These are phyloP conservation scores for Starmerella potacharoeniae DNA, from an alignment of 805 yeast genomes.

Conservation along the genomic window DNA sequence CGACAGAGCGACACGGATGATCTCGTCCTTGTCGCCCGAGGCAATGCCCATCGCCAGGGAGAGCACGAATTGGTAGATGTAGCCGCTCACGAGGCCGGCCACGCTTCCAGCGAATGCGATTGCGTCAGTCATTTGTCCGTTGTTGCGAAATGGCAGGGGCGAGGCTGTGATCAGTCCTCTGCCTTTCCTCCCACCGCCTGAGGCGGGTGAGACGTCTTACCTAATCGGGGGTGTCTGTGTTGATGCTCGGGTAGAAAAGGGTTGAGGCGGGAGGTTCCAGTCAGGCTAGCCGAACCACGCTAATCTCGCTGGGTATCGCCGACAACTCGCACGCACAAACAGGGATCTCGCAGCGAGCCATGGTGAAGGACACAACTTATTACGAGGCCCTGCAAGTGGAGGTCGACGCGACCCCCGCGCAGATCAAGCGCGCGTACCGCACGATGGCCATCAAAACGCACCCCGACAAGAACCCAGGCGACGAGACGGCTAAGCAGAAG, in stretches of 20 bases:
- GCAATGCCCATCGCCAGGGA: conserved; percentile 11
- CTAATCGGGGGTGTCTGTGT: not conserved
- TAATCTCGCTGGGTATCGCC: not conserved
- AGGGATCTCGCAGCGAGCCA: conserved; percentile 22
- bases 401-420: conserved; percentile 60
- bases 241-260: not conserved
- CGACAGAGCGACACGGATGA: conserved; percentile 17
- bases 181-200: not conserved
- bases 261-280: not conserved
- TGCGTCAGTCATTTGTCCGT: not conserved
- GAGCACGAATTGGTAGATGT: conserved; percentile 10
- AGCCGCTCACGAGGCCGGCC: conserved; percentile 8
- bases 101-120: not conserved
- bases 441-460: conserved; percentile 80
- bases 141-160: not conserved
- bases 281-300: not conserved
- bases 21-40: conserved; percentile 11
- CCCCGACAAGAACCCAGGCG: conserved; percentile 95
- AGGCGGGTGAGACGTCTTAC: not conserved
- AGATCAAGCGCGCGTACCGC: conserved; percentile 88
- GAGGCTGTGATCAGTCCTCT: not conserved
- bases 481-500: conserved; percentile 75
- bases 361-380: conserved; percentile 80
- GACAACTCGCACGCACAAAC: too few relatives aligned
- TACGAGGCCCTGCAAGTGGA: conserved; percentile 68